Conservation (phyloP, 139 green algal genomes). For the Coccomyxa sp. region DNA sequence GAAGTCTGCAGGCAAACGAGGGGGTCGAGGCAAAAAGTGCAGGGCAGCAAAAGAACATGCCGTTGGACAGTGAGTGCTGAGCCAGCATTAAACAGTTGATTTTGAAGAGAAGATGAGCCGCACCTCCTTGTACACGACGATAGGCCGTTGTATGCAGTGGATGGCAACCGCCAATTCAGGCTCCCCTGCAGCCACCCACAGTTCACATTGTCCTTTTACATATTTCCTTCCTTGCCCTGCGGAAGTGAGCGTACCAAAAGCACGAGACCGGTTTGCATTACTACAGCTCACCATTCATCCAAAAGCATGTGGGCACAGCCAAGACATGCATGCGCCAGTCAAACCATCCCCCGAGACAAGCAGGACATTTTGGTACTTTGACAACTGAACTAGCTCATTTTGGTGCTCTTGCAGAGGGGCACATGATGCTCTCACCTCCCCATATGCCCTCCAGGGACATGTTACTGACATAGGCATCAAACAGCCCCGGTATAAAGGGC, state of each 20-base stretch:
- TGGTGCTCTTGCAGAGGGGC: too few species aligned
- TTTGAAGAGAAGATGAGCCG: not conserved
- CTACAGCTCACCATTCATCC: too few species aligned
- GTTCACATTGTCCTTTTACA: not conserved
- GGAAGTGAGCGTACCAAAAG: too few species aligned
- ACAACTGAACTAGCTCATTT: too few species aligned
- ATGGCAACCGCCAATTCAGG: not conserved
- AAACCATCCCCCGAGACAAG: too few species aligned
- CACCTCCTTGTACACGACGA: not conserved
- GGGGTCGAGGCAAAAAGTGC: not conserved
- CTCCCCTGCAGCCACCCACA: not conserved
- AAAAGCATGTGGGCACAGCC: too few species aligned
- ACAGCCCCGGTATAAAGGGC: not conserved
- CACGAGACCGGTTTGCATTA: too few species aligned
- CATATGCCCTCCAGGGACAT: not conserved
- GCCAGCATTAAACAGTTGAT: not conserved
- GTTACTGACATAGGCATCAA: not conserved
- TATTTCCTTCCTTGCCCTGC: not conserved
- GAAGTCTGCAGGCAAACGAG: not conserved
- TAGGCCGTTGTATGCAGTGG: not conserved
- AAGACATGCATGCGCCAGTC: too few species aligned
- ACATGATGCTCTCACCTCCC: not conserved
- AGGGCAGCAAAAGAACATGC: not conserved
- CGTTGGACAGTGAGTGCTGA: not conserved
- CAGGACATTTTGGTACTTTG: too few species aligned